Evolutionary conservation across 2,329 filamentous ascomycete species (phyloP), one percentile per base, ranked within the genome.

Genomic region (Chalaropsis ovoidea): DNA sequence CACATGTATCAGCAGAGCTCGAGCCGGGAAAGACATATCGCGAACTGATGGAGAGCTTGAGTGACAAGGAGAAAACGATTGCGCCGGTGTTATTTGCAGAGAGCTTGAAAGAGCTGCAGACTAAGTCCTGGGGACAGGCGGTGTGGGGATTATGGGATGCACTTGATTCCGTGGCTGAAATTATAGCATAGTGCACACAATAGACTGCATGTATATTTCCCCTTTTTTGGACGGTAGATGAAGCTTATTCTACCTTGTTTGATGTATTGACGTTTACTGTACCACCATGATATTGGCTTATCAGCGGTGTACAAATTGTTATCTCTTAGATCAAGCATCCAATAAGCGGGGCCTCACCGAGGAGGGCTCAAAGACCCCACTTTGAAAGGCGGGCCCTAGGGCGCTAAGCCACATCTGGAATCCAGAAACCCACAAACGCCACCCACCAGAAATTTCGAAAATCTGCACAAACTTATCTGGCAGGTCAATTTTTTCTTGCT

Each of bases 51-150:
- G 31, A 65, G 17, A 35, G 41, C 6, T 11, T 67, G 66, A 64
- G n/a, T 39, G 56, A 49, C 7, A 65, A 65, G 22, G 66, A 67
- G 52, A 67, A 41, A n/a, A 58, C 66, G 42, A 47, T 67, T 13
- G 67, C 66, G 13, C 24, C 63, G 6, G 31, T 64, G 31, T 62
- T 69, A 31, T 68, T 69, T 42, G 35, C 61, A 41, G 64, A 68
- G 31, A 69, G 67, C 24, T 17, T 69, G 49, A 45, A 61, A 15
- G 45, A 62, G 47, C 27, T 67, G 47, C 56, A 56, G 35, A 41
- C 64, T 15, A 65, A 65, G 49, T 52, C 67, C 31, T 69, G 67
- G 68, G 68, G 68, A 7, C 61, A 68, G 62, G 66, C 52, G 1
- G 60, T 65, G 17, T 68, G 68, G 67, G 63, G 64, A 8, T 11